phyloP scores from a whole-genome alignment of 306 rosid genomes.

The Ormosia emarginata region DNA sequence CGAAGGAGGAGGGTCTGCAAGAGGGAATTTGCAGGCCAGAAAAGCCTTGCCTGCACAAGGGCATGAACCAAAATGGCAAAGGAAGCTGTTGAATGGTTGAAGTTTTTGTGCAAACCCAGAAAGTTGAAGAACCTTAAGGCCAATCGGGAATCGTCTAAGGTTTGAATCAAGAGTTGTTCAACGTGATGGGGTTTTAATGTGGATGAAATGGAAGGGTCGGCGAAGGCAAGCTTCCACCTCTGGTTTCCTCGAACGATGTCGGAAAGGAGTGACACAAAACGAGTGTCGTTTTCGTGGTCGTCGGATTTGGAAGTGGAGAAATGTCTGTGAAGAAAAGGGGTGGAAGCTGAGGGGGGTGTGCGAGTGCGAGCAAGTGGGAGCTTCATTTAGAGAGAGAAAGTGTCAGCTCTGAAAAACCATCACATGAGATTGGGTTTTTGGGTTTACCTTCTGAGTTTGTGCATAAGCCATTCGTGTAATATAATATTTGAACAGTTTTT shows the following conservation, averaged over 20 bases:
- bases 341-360: neutral
- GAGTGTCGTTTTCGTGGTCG: slow-evolving; percentile 47
- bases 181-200: slow-evolving; percentile 60
- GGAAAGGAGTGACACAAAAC: slow-evolving; percentile 45
- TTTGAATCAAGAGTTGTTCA: slow-evolving; percentile 58
- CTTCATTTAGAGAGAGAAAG: slow-evolving; percentile 33
- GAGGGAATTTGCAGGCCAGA: slow-evolving; percentile 84
- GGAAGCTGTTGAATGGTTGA: slow-evolving; percentile 70
- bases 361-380: slow-evolving; percentile 24
- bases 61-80: slow-evolving; percentile 76
- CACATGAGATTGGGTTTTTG: neutral
- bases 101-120: slow-evolving; percentile 70
- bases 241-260: slow-evolving; percentile 67
- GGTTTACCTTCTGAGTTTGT: neutral
- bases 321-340: slow-evolving; percentile 17
- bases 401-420: no score
- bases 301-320: slow-evolving; percentile 25
- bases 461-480: no score
- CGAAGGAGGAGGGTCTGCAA: slow-evolving; percentile 75
- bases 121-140: slow-evolving; percentile 92
- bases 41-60: slow-evolving; percentile 45
- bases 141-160: slow-evolving; percentile 56
- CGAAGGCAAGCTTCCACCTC: slow-evolving; percentile 73
- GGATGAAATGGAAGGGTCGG: slow-evolving; percentile 47
- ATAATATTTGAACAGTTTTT: no score